phyloP scores from a whole-genome alignment of 2,329 filamentous ascomycete species.

The Podosphaera aphanis region DNA sequence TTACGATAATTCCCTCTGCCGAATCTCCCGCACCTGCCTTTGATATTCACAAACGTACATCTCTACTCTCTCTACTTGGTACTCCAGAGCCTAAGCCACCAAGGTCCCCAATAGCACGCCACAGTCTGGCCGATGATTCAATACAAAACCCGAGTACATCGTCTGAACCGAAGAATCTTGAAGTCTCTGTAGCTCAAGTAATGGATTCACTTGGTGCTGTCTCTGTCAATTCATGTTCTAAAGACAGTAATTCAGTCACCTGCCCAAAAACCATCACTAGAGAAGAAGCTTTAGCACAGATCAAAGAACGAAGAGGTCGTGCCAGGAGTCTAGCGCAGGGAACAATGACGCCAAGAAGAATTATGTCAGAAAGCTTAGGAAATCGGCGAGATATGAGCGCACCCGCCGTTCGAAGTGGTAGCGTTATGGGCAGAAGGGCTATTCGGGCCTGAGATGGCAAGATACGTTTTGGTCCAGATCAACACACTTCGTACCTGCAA shows the following conservation, averaged over 20 bases:
- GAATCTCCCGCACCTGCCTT: constrained; percentile 35
- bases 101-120: background rate
- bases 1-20: constrained; percentile 35
- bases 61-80: constrained; percentile 36
- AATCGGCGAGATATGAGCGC: constrained; percentile 14
- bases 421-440: constrained; percentile 7
- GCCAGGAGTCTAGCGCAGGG: constrained; percentile 45
- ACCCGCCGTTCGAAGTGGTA: constrained; percentile 11
- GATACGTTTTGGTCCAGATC: too few relatives aligned
- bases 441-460: background rate
- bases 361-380: constrained; percentile 11
- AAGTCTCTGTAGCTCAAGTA: background rate
- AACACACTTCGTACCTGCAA: too few relatives aligned
- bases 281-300: constrained; percentile 53
- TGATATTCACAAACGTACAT: constrained; percentile 25
- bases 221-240: background rate
- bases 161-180: background rate
- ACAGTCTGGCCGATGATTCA: background rate
- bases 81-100: constrained; percentile 19
- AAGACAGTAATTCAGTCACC: background rate
- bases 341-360: constrained; percentile 33
- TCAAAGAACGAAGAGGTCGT: constrained; percentile 46
- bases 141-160: background rate
- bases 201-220: background rate
- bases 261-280: constrained; percentile 33